phyloP scores from a whole-genome alignment of 1,139 yeast genomes.

The Kazachstania sp. region DNA sequence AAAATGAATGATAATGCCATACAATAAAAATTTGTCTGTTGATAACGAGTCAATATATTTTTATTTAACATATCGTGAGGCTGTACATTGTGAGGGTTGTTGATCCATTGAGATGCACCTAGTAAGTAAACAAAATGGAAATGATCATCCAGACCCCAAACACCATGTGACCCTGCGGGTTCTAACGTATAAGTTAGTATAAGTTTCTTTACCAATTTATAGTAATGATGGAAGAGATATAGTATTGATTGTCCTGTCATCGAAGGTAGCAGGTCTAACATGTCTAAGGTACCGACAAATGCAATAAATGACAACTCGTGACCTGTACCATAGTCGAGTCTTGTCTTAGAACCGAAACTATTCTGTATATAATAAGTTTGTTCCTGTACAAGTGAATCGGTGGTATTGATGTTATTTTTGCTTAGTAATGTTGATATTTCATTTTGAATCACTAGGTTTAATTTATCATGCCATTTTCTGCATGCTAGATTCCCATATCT shows the following conservation, averaged over 20 bases:
- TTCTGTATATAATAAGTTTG: constrained; percentile 54
- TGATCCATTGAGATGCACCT: constrained; percentile 77
- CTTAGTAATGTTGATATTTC: neutral
- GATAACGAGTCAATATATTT: constrained; percentile 27
- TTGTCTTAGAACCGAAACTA: constrained; percentile 71
- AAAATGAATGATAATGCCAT: constrained; percentile 72
- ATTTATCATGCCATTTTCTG: constrained; percentile 63
- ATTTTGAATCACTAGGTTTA: constrained; percentile 28
- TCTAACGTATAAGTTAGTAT: constrained; percentile 55
- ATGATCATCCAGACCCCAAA: constrained; percentile 97
- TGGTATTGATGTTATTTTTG: neutral
- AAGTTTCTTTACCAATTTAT: constrained; percentile 52
- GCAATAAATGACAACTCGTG: constrained; percentile 87
- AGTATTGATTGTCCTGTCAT: constrained; percentile 39
- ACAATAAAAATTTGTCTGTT: constrained; percentile 56
- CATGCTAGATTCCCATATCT: constrained; percentile 85
- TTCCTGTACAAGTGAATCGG: constrained; percentile 36
- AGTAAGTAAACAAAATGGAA: constrained; percentile 79
- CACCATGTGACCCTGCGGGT: constrained; percentile 95
- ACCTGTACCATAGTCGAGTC: constrained; percentile 92
- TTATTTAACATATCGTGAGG: constrained; percentile 27
- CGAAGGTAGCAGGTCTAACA: constrained; percentile 31
- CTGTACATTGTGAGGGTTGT: constrained; percentile 9
- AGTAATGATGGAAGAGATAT: constrained; percentile 53
- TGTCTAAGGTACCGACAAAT: constrained; percentile 58